phyloP scores from a whole-genome alignment of 2,329 filamentous ascomycete species.

The Seiridium unicorne region DNA sequence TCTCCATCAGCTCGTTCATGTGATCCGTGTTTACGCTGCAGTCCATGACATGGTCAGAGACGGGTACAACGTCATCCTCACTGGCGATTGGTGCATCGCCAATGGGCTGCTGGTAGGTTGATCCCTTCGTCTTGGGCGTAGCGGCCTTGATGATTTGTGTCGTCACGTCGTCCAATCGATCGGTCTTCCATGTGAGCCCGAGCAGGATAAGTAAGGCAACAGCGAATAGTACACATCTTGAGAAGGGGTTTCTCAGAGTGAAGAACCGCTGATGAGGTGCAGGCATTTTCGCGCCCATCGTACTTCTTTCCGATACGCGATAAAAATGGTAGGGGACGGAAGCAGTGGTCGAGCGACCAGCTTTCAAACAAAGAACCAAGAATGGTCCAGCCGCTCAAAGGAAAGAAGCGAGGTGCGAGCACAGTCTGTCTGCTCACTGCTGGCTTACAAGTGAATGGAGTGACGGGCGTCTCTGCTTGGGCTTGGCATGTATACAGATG shows the following conservation, averaged over 20 bases:
- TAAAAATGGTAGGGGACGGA: not conserved
- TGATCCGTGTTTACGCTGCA: constrained; percentile 48
- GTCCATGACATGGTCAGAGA: constrained; percentile 39
- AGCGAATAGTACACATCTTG: constrained; percentile 42
- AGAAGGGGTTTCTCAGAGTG: constrained; percentile 49
- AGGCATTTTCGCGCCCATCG: constrained; percentile 38
- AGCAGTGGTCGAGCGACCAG: not conserved
- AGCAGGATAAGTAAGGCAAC: constrained; percentile 41
- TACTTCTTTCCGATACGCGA: constrained; percentile 11
- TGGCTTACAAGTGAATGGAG: not conserved
- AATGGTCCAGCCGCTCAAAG: constrained; percentile 3
- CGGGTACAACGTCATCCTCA: constrained; percentile 28
- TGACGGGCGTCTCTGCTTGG: not conserved
- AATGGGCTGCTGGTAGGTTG: constrained; percentile 26
- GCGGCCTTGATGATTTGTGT: constrained; percentile 40
- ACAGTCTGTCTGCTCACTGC: not conserved
- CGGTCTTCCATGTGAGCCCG: constrained; percentile 37
- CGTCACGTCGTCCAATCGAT: constrained; percentile 37
- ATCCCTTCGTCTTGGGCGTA: constrained; percentile 29
- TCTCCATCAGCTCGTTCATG: constrained; percentile 42
- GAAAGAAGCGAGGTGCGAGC: not conserved
- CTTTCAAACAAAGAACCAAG: constrained; percentile 10
- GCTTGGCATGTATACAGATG: not conserved
- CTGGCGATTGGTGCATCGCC: constrained; percentile 22
- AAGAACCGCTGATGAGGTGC: constrained; percentile 39